Base-by-base conservation (phyloP, 352 stramenopile genomes). In the Phytophthora meadii region DNA sequence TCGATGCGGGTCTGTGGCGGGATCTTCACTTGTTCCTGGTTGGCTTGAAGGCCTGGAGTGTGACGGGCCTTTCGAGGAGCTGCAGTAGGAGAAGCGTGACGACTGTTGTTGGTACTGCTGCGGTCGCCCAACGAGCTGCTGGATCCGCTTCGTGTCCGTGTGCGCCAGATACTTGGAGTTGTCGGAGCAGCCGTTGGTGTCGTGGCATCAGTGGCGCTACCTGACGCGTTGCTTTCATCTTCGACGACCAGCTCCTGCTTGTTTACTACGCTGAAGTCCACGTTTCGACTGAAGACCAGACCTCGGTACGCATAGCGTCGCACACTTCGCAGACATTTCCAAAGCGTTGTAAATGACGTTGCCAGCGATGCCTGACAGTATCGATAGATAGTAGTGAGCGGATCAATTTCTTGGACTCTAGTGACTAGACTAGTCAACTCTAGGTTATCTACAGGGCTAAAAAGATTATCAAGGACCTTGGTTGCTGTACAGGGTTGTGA, bases 321-420 rank as follows among this genome's bases (percentile, higher is more conserved):
- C 24, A 95, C 83, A 57, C 87, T 95, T 30, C 85, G 76, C 34
- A 95, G 59, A 32, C 87, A 95, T 48, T 88, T 89, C 64, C 76
- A 88, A 4, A 95, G 74, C 7, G 81, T 87, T 27, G 71, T 32
- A 56, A 94, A 95, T 11, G 69, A 66, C 22, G 84, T 78, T 0
- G 76, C 68, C 46, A 86, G 74, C 12, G 85, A 87, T 10, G 74
- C 78, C 76, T 90, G 56, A 10, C 27, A 51, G 6, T 19, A 9
- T 36, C 10, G 14, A 22, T 42, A 42, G 37, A 22, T 22, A 42
- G 37, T 11, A 19, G 37, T 19, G 37, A 42, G 37, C 14, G 5
- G 10, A n/a, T n/a, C n/a, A n/a, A n/a, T n/a, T n/a, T n/a, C n/a
- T n/a, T n/a, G n/a, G n/a, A n/a, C n/a, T n/a, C n/a, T n/a, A n/a